phyloP scores from a whole-genome alignment of 805 yeast genomes.

The Monosporozyma servazzii region DNA sequence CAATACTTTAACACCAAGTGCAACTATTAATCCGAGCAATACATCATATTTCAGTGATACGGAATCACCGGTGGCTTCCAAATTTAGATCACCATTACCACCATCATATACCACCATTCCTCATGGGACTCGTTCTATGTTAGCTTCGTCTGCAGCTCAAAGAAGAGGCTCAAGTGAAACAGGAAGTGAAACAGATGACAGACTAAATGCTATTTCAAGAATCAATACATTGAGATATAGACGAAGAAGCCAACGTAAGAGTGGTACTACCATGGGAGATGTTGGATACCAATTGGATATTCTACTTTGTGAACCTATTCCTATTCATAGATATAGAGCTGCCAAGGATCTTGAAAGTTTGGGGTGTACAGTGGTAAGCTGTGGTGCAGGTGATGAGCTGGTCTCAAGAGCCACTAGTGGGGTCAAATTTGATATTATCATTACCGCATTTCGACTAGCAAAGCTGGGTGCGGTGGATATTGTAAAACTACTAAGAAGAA shows the following conservation, averaged over 20 bases:
- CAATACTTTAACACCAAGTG: not conserved
- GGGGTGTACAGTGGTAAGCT: conserved; percentile 75
- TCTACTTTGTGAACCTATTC: conserved; percentile 78
- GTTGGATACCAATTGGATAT: conserved; percentile 44
- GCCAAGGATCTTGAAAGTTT: conserved; percentile 52
- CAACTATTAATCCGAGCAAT: not conserved
- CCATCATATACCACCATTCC: conserved; percentile 11
- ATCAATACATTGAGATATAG: conserved; percentile 21
- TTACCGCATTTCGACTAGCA: conserved; percentile 63
- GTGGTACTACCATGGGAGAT: conserved; percentile 14
- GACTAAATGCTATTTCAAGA: conserved; percentile 22
- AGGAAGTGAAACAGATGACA: conserved; percentile 13
- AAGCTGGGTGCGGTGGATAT: conserved; percentile 68
- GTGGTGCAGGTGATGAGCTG: conserved; percentile 73
- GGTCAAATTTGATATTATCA: conserved; percentile 73
- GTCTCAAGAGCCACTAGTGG: conserved; percentile 74
- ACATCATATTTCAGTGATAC: conserved; percentile 13
- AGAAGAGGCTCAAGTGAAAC: conserved; percentile 17
- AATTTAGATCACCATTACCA: conserved; percentile 24
- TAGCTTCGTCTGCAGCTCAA: conserved; percentile 25
- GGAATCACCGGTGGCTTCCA: conserved; percentile 17
- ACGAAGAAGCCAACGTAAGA: conserved; percentile 24
- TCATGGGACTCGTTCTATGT: not conserved
- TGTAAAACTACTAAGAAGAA: conserved; percentile 62
- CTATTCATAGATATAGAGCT: conserved; percentile 64